Base-by-base conservation (phyloP, 2,329 filamentous ascomycete genomes). In the Claviceps fusiformis region DNA sequence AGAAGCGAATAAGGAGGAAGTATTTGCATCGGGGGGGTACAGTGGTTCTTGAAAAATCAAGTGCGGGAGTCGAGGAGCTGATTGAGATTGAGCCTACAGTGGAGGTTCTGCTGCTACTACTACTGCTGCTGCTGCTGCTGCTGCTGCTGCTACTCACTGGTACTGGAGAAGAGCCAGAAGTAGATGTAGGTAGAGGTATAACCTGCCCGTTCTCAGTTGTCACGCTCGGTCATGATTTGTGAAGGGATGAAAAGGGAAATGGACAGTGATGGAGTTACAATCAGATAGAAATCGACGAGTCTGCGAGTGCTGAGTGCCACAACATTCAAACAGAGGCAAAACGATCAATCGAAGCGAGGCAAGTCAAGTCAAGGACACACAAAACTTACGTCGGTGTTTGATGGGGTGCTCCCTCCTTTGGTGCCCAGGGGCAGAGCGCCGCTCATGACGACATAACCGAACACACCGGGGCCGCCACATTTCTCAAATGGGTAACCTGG, bases 401-500 rank as follows among this genome's bases (percentile, higher is more conserved):
- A 58, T 47, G 65, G 60, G 7, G 62, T 50, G 17, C 56, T 43
- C 47, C 57, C 58, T 50, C 66, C 64, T 49, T 60, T 59, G 17
- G 84, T 88, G 44, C 85, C 84, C 5, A 80, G 79, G 3, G 84
- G 78, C 15, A 60, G 19, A 4, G 70, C 56, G 35, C 70, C 72
- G 54, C 65, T 67, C 15, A 87, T 68, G 29, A 73, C 62, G 54
- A 91, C 75, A 65, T 92, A 92, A 52, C 82, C 85, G 62, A 73
- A 92, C 3, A 83, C 63, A 50, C 72, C 73, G 37, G 73, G 60
- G 41, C 79, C 81, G 57, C 87, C 87, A 63, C 87, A 92, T 11
- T 73, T 68, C 59, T 91, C 85, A 1, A 53, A 39, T 0, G 80
- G 80, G 64, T 78, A 92, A n/a, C 86, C 87, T 9, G 86, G 85